Conservation (phyloP, 768 basidiomycete species). For the Amanita pallidorosea region DNA sequence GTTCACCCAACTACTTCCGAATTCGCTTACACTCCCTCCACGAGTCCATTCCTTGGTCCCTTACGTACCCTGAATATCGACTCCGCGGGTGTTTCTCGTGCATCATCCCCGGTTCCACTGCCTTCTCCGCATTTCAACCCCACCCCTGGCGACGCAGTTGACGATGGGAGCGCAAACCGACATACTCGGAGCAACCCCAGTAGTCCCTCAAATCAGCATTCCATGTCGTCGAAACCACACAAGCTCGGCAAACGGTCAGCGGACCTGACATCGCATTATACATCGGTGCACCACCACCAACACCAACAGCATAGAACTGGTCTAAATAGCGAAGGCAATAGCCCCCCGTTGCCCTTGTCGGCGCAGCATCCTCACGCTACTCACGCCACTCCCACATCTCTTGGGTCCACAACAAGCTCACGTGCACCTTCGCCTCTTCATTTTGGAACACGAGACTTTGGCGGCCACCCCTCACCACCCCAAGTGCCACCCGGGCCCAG, state of each 20-base stretch:
- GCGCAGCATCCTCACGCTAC: constrained; percentile 13
- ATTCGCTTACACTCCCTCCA: constrained; percentile 51
- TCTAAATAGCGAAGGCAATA: constrained; percentile 54
- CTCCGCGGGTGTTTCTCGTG: constrained; percentile 56
- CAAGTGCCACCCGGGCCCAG: constrained; percentile 10
- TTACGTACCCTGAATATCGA: constrained; percentile 68
- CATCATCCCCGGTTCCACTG: constrained; percentile 59
- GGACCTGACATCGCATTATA: constrained; percentile 3
- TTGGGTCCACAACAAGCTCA: constrained; percentile 39
- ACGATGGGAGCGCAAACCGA: constrained; percentile 4
- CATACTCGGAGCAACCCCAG: constrained; percentile 6
- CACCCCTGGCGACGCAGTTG: constrained; percentile 11
- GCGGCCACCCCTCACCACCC: background rate
- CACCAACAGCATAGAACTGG: constrained; percentile 48
- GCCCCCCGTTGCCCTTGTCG: constrained; percentile 28
- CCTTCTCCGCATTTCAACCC: constrained; percentile 32
- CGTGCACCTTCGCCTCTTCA: constrained; percentile 51
- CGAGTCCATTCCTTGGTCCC: constrained; percentile 74
- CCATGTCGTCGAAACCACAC: background rate
- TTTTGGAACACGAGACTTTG: constrained; percentile 13
- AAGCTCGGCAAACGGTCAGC: background rate
- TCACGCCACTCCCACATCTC: constrained; percentile 11
- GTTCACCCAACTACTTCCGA: constrained; percentile 20
- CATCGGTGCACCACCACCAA: background rate
- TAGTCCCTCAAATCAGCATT: constrained; percentile 7